Conservation (phyloP, 2,329 filamentous ascomycete genomes). For the Thelonectria rubi region DNA sequence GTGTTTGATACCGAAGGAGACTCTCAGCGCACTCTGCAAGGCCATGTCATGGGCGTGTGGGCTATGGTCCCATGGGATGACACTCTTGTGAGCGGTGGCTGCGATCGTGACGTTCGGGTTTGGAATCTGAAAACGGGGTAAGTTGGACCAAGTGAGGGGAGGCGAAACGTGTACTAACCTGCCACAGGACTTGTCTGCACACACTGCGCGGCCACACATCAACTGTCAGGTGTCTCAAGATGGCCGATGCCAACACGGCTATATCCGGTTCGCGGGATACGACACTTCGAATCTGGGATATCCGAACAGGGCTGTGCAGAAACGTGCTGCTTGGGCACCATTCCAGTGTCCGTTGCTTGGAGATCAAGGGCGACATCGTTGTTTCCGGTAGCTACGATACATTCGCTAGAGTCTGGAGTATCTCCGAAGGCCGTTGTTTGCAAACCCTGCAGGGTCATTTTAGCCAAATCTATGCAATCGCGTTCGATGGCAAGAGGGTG, state of each 20-base stretch:
- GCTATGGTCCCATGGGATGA: conserved; percentile 99
- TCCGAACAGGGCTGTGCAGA: conserved; percentile 84
- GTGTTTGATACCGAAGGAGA: conserved; percentile 94
- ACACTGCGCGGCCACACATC: conserved; percentile 94
- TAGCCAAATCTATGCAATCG: conserved; percentile 98
- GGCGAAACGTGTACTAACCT: conserved; percentile 30
- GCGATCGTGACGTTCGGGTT: conserved; percentile 94
- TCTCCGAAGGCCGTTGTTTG: conserved; percentile 91
- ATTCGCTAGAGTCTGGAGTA: conserved; percentile 96
- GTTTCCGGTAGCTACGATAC: conserved; percentile 99
- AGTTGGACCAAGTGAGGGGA: conserved; percentile 42
- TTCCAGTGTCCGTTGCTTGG: conserved; percentile 92
- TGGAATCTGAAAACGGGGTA: conserved; percentile 97
- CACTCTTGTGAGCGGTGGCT: conserved; percentile 92
- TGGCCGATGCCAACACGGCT: conserved; percentile 92
- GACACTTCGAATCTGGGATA: conserved; percentile 94
- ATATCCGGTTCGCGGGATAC: conserved; percentile 97
- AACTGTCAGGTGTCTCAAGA: conserved; percentile 95
- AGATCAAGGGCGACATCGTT: conserved; percentile 94
- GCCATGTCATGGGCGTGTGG: conserved; percentile 99
- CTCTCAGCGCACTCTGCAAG: conserved; percentile 86
- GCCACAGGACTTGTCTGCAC: conserved; percentile 73
- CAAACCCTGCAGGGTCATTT: conserved; percentile 93
- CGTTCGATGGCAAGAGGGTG: conserved; percentile 92
- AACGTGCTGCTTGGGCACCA: conserved; percentile 95